Percentiles rank a stretch among this genome's conserved stretches.
Evolutionary conservation across 768 basidiomycete species (phyloP).

Genomic region (Tulasnella sp.): DNA sequence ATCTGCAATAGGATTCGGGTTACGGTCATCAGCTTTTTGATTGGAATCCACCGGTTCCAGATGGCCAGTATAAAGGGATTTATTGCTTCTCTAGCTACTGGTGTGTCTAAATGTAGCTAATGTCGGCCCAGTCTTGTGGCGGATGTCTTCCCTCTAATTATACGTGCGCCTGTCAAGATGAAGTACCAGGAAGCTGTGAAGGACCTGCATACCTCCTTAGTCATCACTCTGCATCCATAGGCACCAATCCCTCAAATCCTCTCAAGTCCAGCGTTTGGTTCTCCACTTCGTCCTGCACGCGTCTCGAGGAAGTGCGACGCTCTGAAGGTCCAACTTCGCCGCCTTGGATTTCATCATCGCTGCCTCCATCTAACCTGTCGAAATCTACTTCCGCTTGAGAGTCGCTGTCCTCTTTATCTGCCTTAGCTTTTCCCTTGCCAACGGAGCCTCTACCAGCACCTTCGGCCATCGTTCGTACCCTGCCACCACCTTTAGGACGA

Average conservation of each 20-base stretch:
- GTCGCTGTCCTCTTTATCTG: background rate
- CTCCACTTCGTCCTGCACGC: background rate
- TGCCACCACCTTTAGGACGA: background rate
- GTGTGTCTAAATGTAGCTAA: background rate
- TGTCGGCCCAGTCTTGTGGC: background rate
- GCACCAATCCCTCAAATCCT: background rate
- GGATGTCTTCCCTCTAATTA: background rate
- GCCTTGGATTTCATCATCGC: background rate
- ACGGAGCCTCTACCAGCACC: background rate
- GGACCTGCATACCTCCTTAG: background rate
- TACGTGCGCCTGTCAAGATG: background rate
- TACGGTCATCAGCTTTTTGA: background rate
- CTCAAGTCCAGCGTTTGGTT: background rate
- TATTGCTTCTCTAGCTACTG: background rate
- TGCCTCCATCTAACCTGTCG: background rate
- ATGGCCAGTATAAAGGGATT: background rate
- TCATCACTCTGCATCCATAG: background rate
- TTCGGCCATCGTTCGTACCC: constrained; percentile 21
- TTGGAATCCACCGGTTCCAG: background rate
- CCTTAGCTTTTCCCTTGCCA: constrained; percentile 5
- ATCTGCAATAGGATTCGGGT: background rate
- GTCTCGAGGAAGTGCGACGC: background rate
- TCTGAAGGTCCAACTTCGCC: background rate
- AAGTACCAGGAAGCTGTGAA: background rate
- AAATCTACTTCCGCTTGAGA: background rate